A percentile compares a stretch with the other conserved stretches of the same genome.
Evolutionary conservation across 176 grass and related monocot species (phyloP).

Genomic region (Paspalum vaginatum): DNA sequence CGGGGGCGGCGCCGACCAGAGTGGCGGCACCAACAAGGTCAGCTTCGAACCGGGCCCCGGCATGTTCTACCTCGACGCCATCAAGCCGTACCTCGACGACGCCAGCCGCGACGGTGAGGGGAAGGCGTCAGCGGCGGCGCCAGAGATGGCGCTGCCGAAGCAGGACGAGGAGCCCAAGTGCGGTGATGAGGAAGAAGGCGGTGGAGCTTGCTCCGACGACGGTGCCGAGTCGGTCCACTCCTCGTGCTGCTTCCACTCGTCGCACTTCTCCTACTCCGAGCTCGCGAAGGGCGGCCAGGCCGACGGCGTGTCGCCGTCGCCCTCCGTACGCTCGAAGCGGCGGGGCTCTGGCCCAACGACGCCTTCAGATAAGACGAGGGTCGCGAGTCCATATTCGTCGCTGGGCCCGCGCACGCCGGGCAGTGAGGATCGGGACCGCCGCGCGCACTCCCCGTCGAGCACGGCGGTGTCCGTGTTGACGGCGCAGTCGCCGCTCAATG

Average conservation of each 20-base stretch:
- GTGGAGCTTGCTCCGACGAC: constrained; percentile 42
- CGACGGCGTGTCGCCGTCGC: constrained; percentile 38
- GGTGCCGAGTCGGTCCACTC: constrained; percentile 77
- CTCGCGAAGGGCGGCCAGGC: constrained; percentile 18
- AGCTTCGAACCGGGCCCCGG: constrained; percentile 75
- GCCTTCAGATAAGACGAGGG: constrained; percentile 31
- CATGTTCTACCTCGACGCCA: constrained; percentile 69
- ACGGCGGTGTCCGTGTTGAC: constrained; percentile 39
- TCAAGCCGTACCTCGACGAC: constrained; percentile 63
- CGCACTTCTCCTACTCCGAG: constrained; percentile 56
- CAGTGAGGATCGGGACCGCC: constrained; percentile 18
- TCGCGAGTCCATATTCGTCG: constrained; percentile 12
- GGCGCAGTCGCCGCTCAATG: background rate
- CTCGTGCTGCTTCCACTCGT: constrained; percentile 55
- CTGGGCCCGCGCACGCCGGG: constrained; percentile 42
- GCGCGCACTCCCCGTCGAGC: constrained; percentile 22
- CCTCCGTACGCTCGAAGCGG: constrained; percentile 38
- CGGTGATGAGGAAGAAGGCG: constrained; percentile 37
- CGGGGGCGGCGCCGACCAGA: constrained; percentile 27
- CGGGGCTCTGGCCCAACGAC: constrained; percentile 40
- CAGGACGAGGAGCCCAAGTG: constrained; percentile 16
- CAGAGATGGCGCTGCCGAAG: background rate
- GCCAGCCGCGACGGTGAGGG: background rate
- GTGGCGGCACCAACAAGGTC: constrained; percentile 68
- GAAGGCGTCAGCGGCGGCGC: background rate